These are phyloP conservation scores for Mesembryanthemum crystallinum DNA, from an alignment of 148 eudicot species.

Conservation along the genomic window DNA sequence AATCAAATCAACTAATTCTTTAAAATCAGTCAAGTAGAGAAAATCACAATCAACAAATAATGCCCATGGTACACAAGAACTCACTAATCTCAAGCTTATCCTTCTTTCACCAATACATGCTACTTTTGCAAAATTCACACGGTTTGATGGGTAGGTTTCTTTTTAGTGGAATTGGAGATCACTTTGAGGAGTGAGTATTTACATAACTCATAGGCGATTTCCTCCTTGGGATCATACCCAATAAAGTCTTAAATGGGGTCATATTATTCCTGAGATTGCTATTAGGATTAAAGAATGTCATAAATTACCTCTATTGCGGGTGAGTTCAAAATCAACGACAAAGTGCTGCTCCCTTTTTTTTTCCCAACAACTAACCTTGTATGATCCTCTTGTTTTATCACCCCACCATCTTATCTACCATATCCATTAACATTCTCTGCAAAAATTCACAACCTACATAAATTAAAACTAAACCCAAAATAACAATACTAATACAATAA, in stretches of 20 bases:
- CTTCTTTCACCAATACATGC: constrained; percentile 74
- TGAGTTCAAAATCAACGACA: too few species aligned
- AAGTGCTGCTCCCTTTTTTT: too few species aligned
- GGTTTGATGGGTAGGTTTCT: constrained; percentile 74
- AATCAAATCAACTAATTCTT: constrained; percentile 55
- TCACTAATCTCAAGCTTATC: constrained; percentile 85
- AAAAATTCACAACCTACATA: too few species aligned
- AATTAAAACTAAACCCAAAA: too few species aligned
- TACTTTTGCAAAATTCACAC: constrained; percentile 48
- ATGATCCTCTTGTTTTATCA: too few species aligned
- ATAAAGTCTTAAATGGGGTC: constrained; percentile 75
- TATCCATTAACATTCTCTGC: too few species aligned
- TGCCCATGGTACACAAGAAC: constrained; percentile 85
- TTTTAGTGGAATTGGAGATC: constrained; percentile 70
- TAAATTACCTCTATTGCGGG: too few species aligned
- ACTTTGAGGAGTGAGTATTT: constrained; percentile 58
- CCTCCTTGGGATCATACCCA: constrained; percentile 88
- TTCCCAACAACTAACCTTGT: too few species aligned
- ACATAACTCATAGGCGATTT: constrained; percentile 84
- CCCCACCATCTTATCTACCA: too few species aligned
- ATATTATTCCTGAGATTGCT: too few species aligned
- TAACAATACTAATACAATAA: too few species aligned
- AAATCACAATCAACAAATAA: constrained; percentile 97
- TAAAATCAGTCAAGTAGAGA: constrained; percentile 63
- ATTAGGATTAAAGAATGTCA: too few species aligned